These are phyloP conservation scores for Ophiosphaerella korrae DNA, from an alignment of 2,329 filamentous ascomycete genomes.

Conservation along the genomic window DNA sequence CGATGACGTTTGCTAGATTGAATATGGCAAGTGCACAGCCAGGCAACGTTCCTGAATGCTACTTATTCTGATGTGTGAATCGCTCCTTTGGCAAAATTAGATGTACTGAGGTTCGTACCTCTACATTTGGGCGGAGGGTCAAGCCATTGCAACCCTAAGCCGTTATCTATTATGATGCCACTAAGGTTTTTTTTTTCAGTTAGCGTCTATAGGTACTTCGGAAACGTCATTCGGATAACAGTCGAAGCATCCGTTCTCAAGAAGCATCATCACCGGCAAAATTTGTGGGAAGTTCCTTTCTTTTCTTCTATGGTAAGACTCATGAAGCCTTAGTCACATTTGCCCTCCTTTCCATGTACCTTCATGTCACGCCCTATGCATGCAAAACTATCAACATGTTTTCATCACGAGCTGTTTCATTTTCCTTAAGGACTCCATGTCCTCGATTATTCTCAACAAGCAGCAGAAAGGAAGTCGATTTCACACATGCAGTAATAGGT, in stretches of 20 bases:
- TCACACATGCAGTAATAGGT: constrained; percentile 71
- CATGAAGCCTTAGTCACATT: neutral
- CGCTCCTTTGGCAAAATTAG: too few species aligned
- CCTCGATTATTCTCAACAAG: constrained; percentile 32
- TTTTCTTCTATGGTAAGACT: neutral
- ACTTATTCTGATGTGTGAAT: too few species aligned
- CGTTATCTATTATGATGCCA: neutral
- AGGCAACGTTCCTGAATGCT: neutral
- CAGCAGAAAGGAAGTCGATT: constrained; percentile 56
- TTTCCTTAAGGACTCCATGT: neutral
- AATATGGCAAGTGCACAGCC: neutral
- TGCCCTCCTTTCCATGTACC: neutral
- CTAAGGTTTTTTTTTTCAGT: neutral
- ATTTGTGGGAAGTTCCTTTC: neutral
- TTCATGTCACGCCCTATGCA: neutral
- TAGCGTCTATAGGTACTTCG: constrained; percentile 3
- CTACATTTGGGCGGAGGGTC: too few species aligned
- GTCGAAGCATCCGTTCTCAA: constrained; percentile 1
- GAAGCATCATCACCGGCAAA: neutral
- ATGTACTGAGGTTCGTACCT: too few species aligned
- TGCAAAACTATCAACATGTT: constrained; percentile 13
- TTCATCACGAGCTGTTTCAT: constrained; percentile 9
- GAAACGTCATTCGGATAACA: constrained; percentile 15
- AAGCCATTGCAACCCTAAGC: too few species aligned
- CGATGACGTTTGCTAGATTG: constrained; percentile 7